These are phyloP conservation scores for Peribolospora kevripleyi DNA, from an alignment of 768 basidiomycete genomes.

Conservation along the genomic window DNA sequence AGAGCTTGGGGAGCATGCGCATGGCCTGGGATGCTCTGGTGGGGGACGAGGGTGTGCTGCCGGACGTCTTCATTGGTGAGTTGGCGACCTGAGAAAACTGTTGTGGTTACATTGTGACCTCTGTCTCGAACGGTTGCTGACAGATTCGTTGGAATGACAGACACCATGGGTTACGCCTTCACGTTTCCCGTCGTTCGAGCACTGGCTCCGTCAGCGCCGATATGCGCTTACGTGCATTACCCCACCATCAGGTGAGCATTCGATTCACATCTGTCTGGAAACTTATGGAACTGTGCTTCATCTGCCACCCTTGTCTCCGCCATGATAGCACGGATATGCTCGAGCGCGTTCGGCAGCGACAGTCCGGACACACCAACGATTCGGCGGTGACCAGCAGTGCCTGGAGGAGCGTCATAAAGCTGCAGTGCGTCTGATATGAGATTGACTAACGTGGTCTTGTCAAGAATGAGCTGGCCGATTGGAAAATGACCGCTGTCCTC, in stretches of 20 bases:
- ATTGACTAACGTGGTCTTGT: background rate
- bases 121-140: background rate
- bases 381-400: conserved; percentile 31
- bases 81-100: background rate
- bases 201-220: conserved; percentile 35
- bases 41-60: conserved; percentile 32
- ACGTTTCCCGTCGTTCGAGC: conserved; percentile 54
- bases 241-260: conserved; percentile 40
- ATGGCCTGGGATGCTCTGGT: conserved; percentile 61
- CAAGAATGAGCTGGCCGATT: background rate
- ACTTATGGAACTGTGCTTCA: no score
- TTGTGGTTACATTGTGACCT: background rate
- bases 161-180: conserved; percentile 96
- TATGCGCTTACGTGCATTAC: conserved; percentile 86
- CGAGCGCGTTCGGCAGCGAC: conserved; percentile 39
- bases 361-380: conserved; percentile 38
- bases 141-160: conserved; percentile 22
- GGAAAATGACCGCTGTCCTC: background rate
- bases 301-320: no score
- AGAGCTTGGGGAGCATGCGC: conserved; percentile 65
- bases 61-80: conserved; percentile 75
- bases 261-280: background rate
- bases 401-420: conserved; percentile 36
- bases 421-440: conserved; percentile 28
- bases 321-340: conserved; percentile 60